A percentile compares a stretch with the other conserved stretches of the same genome.
Conservation (phyloP, 2,329 filamentous ascomycete species). For the Colletotrichum simmondsii region DNA sequence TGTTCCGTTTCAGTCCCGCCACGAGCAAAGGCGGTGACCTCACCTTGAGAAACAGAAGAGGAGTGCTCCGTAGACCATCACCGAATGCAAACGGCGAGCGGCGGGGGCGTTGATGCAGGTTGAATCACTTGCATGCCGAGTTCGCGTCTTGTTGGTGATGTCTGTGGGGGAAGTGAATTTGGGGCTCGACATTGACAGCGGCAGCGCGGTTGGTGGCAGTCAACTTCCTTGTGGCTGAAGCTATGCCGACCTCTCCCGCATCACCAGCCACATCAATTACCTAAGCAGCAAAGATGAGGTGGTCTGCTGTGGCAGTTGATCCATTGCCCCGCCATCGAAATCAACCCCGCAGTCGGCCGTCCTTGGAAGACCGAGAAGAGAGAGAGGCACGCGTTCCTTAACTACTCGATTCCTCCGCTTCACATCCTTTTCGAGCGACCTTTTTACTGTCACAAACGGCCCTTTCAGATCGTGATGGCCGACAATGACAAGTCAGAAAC, state of each 20-base stretch:
- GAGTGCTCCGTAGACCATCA: too few species aligned
- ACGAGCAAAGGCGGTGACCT: not conserved
- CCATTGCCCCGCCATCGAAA: constrained; percentile 33
- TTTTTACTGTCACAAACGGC: constrained; percentile 16
- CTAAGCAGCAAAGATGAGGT: not conserved
- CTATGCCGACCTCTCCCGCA: not conserved
- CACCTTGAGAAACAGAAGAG: not conserved
- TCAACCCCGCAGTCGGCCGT: constrained; percentile 35
- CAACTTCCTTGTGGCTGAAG: not conserved
- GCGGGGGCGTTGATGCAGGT: not conserved
- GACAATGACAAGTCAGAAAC: constrained; percentile 61
- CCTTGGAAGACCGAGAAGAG: constrained; percentile 22
- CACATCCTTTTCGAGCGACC: constrained; percentile 31
- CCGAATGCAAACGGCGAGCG: not conserved
- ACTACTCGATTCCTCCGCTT: constrained; percentile 22
- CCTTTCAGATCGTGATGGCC: constrained; percentile 57
- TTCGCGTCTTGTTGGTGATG: not conserved
- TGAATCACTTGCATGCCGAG: not conserved
- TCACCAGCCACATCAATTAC: constrained; percentile 17
- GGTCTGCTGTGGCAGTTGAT: constrained; percentile 30
- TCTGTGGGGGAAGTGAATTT: not conserved
- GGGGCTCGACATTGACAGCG: not conserved
- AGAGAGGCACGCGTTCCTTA: constrained; percentile 29
- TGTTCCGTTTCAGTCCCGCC: not conserved
- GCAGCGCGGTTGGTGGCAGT: not conserved